These are phyloP conservation scores for Mycosphaerella sp. DNA, from an alignment of 2,329 filamentous ascomycete species.

Conservation along the genomic window DNA sequence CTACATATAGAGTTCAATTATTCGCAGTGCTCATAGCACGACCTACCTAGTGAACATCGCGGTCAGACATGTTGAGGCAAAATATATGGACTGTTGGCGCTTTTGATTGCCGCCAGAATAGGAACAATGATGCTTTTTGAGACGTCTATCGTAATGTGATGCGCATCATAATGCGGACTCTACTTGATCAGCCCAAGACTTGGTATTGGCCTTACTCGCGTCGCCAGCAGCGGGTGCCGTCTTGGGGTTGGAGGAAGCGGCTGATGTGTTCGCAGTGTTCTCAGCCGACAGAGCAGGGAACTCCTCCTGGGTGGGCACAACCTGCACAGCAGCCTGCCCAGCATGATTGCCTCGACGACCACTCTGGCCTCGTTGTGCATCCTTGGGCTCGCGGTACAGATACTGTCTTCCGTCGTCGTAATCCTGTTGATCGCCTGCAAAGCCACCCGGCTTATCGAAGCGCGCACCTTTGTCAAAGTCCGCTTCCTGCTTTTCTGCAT, in stretches of 20 bases:
- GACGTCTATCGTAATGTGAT: background rate
- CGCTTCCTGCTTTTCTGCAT: slow-evolving; percentile 54
- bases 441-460: slow-evolving; percentile 25
- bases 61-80: too few species aligned
- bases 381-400: slow-evolving; percentile 28
- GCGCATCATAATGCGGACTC: slow-evolving; percentile 23
- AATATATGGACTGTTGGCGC: too few species aligned
- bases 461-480: slow-evolving; percentile 36
- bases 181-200: slow-evolving; percentile 44
- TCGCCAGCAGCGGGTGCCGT: slow-evolving; percentile 2
- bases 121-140: background rate
- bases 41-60: too few species aligned
- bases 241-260: slow-evolving; percentile 3
- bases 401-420: slow-evolving; percentile 33
- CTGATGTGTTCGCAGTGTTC: background rate
- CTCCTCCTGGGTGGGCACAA: slow-evolving; percentile 37
- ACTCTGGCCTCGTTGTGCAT: slow-evolving; percentile 13
- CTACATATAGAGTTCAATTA: too few species aligned
- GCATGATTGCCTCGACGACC: slow-evolving; percentile 23
- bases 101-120: background rate
- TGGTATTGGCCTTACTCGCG: slow-evolving; percentile 9
- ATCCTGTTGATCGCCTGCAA: slow-evolving; percentile 29
- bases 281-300: slow-evolving; percentile 40
- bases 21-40: too few species aligned
- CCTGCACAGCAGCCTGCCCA: slow-evolving; percentile 14